phyloP scores from a whole-genome alignment of 2,329 filamentous ascomycete genomes.

The Colletotrichum euphorbiae region DNA sequence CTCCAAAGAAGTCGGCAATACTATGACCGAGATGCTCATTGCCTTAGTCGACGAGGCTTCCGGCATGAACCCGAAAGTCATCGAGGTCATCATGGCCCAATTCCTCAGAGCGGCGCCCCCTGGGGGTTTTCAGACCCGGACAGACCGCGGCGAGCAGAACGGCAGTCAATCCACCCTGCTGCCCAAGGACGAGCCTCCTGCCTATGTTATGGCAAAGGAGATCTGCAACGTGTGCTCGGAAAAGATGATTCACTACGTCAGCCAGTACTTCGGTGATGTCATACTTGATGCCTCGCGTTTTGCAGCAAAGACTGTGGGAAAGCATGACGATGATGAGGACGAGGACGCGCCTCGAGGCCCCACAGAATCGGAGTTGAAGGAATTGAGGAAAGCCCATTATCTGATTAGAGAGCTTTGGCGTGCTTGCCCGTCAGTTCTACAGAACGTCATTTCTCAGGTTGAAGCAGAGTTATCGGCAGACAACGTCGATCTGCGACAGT shows the following conservation, averaged over 20 bases:
- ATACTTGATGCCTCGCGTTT: conserved; percentile 86
- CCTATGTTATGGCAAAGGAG: conserved; percentile 96
- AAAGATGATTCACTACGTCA: conserved; percentile 94
- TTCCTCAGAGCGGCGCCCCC: conserved; percentile 89
- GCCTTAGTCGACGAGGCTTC: conserved; percentile 88
- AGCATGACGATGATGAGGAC: conserved; percentile 72
- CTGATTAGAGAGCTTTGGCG: conserved; percentile 94
- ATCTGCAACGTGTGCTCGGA: conserved; percentile 91
- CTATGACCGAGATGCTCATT: conserved; percentile 87
- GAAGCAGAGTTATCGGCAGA: conserved; percentile 93
- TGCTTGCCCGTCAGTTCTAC: conserved; percentile 86
- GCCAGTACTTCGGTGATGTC: conserved; percentile 96
- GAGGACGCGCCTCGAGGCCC: conserved; percentile 71
- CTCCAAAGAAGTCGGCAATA: conserved; percentile 92
- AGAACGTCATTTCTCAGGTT: conserved; percentile 93
- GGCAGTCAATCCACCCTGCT: conserved; percentile 84
- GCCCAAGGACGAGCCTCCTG: conserved; percentile 88
- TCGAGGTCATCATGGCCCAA: conserved; percentile 95
- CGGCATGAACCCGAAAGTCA: conserved; percentile 81
- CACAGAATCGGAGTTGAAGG: conserved; percentile 85
- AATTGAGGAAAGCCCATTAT: conserved; percentile 88
- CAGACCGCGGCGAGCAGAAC: conserved; percentile 68
- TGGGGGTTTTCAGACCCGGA: conserved; percentile 63
- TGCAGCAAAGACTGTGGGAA: conserved; percentile 65
- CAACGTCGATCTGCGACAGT: conserved; percentile 83